Conservation (phyloP, 176 grass and related monocot species). For the Oryza officinalis region DNA sequence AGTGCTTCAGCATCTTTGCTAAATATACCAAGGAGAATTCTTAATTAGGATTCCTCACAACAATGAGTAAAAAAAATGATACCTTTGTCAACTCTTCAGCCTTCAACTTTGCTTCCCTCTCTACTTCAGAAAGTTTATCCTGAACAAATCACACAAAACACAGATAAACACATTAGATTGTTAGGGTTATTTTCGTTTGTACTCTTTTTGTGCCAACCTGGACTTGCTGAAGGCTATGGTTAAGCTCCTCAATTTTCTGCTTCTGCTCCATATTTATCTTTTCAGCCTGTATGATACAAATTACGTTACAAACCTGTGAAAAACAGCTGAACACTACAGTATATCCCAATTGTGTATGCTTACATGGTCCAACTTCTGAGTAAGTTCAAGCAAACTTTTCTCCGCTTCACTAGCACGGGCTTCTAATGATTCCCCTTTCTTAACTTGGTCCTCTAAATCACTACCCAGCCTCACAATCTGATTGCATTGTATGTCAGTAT, state of each 20-base stretch:
- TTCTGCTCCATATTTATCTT: conserved; percentile 28
- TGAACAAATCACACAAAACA: conserved; percentile 30
- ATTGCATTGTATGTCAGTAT: not conserved
- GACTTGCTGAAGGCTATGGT: conserved; percentile 18
- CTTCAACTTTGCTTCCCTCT: conserved; percentile 32
- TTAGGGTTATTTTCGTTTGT: not conserved
- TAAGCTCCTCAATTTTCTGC: conserved; percentile 40
- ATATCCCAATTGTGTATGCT: conserved; percentile 11
- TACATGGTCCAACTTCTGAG: conserved; percentile 44
- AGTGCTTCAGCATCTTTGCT: not conserved
- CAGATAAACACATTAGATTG: not conserved
- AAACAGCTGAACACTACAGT: not conserved
- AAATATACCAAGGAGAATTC: not conserved
- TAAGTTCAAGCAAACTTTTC: conserved; percentile 40
- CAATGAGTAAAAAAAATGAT: not conserved
- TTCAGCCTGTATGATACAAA: conserved; percentile 21
- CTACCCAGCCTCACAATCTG: conserved; percentile 56
- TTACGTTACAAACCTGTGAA: not conserved
- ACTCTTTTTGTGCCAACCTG: not conserved
- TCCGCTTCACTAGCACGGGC: conserved; percentile 40
- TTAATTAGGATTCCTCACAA: not conserved
- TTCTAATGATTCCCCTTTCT: conserved; percentile 54
- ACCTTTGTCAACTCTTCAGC: conserved; percentile 45
- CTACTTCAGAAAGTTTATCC: conserved; percentile 31
- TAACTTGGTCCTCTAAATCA: conserved; percentile 52